These are phyloP conservation scores for Smittium culicis DNA, from an alignment of 371 early-diverging fungal species.

Conservation along the genomic window DNA sequence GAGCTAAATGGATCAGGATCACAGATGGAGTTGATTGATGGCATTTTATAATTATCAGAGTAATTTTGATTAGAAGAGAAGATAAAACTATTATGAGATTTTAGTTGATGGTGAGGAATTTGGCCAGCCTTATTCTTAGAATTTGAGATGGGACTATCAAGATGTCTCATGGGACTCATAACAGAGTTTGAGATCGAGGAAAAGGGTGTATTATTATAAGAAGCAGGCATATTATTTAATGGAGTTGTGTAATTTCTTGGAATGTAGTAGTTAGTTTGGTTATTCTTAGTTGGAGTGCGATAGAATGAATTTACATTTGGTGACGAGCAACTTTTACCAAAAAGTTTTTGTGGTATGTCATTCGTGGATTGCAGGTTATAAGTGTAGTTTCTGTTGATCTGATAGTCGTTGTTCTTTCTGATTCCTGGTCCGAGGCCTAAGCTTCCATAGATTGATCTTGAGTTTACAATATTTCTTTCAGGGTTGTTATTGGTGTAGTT, in stretches of 20 bases:
- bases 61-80: not conserved
- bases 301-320: slow-evolving; percentile 4
- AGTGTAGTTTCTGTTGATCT: not conserved
- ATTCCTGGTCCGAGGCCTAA: not conserved
- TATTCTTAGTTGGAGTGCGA: slow-evolving; percentile 8
- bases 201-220: slow-evolving; percentile 6
- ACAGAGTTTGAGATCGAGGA: not conserved
- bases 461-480: not conserved
- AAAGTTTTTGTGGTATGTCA: not conserved
- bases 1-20: not conserved
- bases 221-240: not conserved
- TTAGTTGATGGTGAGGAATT: not conserved
- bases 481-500: not conserved
- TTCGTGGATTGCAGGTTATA: not conserved
- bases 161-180: not conserved
- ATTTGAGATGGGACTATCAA: not conserved
- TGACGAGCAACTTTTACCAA: slow-evolving; percentile 7
- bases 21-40: not conserved
- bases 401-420: not conserved
- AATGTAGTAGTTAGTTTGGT: not conserved
- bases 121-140: not conserved
- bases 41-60: not conserved
- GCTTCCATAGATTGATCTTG: not conserved
- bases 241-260: slow-evolving; percentile 11
- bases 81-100: not conserved